Evolutionary conservation across 129 eudicot genomes (phyloP).

Genomic region (Chrysanthemum lavandulifolium): DNA sequence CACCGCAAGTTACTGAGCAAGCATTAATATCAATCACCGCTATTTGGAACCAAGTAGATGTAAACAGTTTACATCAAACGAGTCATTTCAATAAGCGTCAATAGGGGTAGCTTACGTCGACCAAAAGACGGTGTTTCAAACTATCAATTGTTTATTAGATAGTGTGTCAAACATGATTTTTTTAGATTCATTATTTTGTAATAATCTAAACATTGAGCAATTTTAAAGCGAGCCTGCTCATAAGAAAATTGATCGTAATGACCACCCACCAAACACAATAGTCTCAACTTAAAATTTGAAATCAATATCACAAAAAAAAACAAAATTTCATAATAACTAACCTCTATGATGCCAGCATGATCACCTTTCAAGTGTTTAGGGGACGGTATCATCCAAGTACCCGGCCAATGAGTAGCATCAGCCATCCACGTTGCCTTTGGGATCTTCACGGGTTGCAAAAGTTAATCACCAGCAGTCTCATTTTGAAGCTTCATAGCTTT

Average conservation of each 20-base stretch:
- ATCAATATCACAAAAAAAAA: neutral
- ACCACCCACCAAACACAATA: too few relatives aligned
- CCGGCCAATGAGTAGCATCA: slow-evolving; percentile 79
- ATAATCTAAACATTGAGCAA: too few relatives aligned
- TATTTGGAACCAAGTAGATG: neutral
- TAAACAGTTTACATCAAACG: too few relatives aligned
- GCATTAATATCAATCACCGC: neutral
- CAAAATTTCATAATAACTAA: slow-evolving; percentile 7
- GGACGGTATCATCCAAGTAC: slow-evolving; percentile 55
- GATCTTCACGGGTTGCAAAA: slow-evolving; percentile 47
- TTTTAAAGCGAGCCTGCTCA: too few relatives aligned
- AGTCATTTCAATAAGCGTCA: too few relatives aligned
- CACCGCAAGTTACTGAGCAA: slow-evolving; percentile 35
- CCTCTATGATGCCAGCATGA: slow-evolving; percentile 74
- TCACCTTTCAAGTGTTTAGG: slow-evolving; percentile 61
- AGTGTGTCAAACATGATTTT: too few relatives aligned
- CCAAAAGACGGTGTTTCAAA: too few relatives aligned
- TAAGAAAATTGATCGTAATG: too few relatives aligned
- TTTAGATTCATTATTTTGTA: too few relatives aligned
- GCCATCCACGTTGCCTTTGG: slow-evolving; percentile 79
- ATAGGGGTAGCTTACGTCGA: too few relatives aligned
- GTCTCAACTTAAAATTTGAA: too few relatives aligned
- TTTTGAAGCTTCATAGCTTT: slow-evolving; percentile 61
- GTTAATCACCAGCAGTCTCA: slow-evolving; percentile 47
- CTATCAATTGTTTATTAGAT: too few relatives aligned